These are phyloP conservation scores for Excoecaria cochinchinensis DNA, from an alignment of 345 rosid genomes.

Conservation along the genomic window DNA sequence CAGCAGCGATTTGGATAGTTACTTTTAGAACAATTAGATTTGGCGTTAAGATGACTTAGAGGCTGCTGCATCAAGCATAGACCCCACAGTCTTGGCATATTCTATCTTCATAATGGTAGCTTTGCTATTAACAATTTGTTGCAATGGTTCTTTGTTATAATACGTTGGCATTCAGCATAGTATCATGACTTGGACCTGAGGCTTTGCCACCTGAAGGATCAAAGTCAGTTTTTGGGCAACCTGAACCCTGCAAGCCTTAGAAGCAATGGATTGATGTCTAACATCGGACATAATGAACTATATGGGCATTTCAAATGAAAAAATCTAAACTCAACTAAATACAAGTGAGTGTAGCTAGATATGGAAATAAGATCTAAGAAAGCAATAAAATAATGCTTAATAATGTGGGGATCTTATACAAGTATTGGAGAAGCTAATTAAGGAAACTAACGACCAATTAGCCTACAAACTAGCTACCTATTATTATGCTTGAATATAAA, in stretches of 20 bases:
- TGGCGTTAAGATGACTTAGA: too few relatives aligned
- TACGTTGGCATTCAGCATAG: background rate
- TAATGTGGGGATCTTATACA: background rate
- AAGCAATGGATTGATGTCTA: background rate
- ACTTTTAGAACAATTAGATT: too few relatives aligned
- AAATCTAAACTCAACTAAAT: background rate
- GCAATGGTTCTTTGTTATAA: background rate
- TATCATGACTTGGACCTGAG: background rate
- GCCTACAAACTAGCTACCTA: too few relatives aligned
- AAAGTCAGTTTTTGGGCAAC: background rate
- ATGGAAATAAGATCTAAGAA: background rate
- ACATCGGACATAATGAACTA: background rate
- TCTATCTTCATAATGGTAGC: background rate
- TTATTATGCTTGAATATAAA: too few relatives aligned
- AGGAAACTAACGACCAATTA: too few relatives aligned
- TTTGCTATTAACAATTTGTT: background rate
- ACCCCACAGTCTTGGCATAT: background rate
- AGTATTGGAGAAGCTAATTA: too few relatives aligned
- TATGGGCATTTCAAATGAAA: background rate
- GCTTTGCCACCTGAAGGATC: background rate
- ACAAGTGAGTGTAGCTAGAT: background rate
- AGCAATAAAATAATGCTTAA: background rate
- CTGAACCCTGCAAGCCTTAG: background rate
- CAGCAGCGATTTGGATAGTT: too few relatives aligned
- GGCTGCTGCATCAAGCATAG: too few relatives aligned